Percentiles rank a stretch among this genome's conserved stretches.
phyloP scores from a whole-genome alignment of 148 eudicot genomes.

The Chenopodium formosanum region DNA sequence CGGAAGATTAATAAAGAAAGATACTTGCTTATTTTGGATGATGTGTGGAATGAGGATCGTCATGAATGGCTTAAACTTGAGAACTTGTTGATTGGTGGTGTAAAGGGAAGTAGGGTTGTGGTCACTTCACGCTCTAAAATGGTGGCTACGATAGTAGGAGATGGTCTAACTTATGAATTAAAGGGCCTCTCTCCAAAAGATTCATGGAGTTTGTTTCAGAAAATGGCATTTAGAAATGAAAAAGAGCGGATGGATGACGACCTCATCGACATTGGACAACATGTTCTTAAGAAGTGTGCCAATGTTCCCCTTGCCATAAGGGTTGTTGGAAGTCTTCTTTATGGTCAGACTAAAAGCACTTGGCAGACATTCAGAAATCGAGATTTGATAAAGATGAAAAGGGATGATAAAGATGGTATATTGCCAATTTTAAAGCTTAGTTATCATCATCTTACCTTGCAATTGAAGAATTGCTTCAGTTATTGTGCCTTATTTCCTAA shows the following conservation, averaged over 20 bases:
- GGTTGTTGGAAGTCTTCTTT: slow-evolving; percentile 6
- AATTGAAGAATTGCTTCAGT: slow-evolving; percentile 4
- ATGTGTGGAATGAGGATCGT: slow-evolving; percentile 12
- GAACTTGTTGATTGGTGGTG: neutral
- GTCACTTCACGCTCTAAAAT: slow-evolving; percentile 6
- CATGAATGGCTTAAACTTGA: neutral
- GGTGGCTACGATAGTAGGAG: neutral
- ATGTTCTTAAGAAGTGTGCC: slow-evolving; percentile 4
- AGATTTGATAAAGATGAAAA: neutral
- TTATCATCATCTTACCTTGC: slow-evolving; percentile 5
- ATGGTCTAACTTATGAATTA: neutral
- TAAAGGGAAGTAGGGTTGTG: neutral
- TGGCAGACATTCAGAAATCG: neutral
- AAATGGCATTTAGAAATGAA: neutral
- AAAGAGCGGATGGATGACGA: neutral
- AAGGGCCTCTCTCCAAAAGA: neutral
- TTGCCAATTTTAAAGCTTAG: slow-evolving; percentile 9
- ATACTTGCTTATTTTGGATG: slow-evolving; percentile 13
- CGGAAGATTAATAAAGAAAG: neutral
- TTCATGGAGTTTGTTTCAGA: slow-evolving; percentile 2
- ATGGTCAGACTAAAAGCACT: neutral
- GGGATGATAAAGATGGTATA: neutral
- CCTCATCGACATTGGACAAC: neutral
- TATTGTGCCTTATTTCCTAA: slow-evolving; percentile 14
- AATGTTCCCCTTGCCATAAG: slow-evolving; percentile 14